Evolutionary conservation across 2,329 filamentous ascomycete genomes (phyloP).

Genomic region (Fusarium bulbicola): DNA sequence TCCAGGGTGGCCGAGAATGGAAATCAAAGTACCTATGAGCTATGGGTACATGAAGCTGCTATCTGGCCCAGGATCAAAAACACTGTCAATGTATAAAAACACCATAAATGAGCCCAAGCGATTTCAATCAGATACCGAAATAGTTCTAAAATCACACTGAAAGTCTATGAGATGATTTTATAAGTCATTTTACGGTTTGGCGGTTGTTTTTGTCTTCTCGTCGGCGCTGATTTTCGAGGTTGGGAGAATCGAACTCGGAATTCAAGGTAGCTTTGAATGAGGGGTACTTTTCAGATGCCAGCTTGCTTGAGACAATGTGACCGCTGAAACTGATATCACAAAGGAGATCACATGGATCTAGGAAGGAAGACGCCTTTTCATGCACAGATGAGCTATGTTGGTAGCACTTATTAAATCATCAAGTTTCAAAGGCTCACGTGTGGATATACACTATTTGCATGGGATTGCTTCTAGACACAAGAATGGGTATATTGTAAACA

Average conservation of each 20-base stretch:
- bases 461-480: background rate
- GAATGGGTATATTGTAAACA: conserved; percentile 6
- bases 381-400: background rate
- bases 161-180: accelerated
- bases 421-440: background rate
- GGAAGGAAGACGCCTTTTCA: background rate
- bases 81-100: background rate
- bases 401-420: too few species aligned
- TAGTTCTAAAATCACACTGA: accelerated
- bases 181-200: accelerated
- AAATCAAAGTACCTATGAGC: background rate
- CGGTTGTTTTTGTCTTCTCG: background rate
- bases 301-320: conserved; percentile 1
- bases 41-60: background rate
- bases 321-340: background rate
- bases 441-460: background rate
- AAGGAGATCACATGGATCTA: background rate
- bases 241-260: background rate
- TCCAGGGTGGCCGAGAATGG: background rate
- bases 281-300: background rate
- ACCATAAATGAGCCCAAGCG: background rate
- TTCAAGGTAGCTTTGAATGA: background rate
- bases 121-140: accelerated
- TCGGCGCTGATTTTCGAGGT: background rate
- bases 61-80: background rate